Evolutionary conservation across 2,329 filamentous ascomycete species (phyloP), one percentile per base, ranked within the genome.

Genomic region (Pseudopyricularia cyperi): DNA sequence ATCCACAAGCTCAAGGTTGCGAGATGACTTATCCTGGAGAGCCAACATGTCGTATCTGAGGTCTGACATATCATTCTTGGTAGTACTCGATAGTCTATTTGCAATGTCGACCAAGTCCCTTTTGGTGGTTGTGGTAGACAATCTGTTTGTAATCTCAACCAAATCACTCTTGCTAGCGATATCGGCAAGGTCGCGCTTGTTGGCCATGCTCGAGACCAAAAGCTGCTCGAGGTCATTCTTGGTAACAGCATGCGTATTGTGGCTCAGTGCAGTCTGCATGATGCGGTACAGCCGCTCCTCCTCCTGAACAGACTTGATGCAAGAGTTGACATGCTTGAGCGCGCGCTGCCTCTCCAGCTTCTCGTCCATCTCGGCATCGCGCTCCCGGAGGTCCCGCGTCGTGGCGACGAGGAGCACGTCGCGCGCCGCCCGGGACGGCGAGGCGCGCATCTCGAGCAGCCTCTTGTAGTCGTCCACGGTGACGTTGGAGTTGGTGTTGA

Each of bases 211-310:
- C 26, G 46, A 33, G 26, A 42, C 37, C 14, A 42, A n/a, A 42
- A 42, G 37, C 19, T 33, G 24, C 30, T 48, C 5, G 14, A 48
- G 32, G 26, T 51, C 49, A 5, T 9, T 22, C 37, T 44, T 51
- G 35, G 26, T 44, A 14, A 44, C 49, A 17, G 49, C 35, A 22
- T 51, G 35, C 8, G 49, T 44, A 35, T 46, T 51, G 11, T 51
- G 49, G 35, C 15, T 33, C 5, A 51, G 49, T 7, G 49, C 49
- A 26, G 49, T 51, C 49, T 51, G 35, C 35, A 51, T 51, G 37
- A 51, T 46, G 12, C 49, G 49, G 17, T 33, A 46, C 2, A 51
- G 24, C 7, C 37, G 49, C n/a, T 51, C 28, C 17, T 51, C 49
- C 30, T 51, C 49, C 19, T 51, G 35, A 14, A 22, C 49, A n/a